A percentile compares a stretch with the other conserved stretches of the same genome.
These are phyloP conservation scores for Periconia macrospinosa DNA, from an alignment of 2,329 filamentous ascomycete species.

Conservation along the genomic window DNA sequence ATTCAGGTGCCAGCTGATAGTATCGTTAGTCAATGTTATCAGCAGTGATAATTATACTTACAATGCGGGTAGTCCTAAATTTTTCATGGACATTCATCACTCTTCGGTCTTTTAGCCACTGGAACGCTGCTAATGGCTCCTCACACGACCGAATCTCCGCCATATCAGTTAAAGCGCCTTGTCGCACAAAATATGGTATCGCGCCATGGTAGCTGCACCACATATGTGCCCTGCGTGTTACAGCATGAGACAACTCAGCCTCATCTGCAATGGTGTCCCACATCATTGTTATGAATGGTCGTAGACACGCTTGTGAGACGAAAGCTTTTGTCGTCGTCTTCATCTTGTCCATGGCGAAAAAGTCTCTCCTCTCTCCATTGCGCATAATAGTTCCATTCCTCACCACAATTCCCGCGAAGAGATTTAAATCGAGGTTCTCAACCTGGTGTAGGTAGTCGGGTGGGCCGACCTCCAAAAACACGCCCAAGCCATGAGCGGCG, in stretches of 20 bases:
- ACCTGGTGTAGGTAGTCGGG: slow-evolving; percentile 36
- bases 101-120: slow-evolving; percentile 41
- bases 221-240: slow-evolving; percentile 37
- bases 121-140: slow-evolving; percentile 41
- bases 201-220: slow-evolving; percentile 44
- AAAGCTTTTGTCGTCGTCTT: slow-evolving; percentile 41
- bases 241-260: slow-evolving; percentile 37
- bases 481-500: slow-evolving; percentile 33
- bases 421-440: slow-evolving; percentile 24
- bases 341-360: slow-evolving; percentile 45
- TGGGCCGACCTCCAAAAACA: slow-evolving; percentile 37
- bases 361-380: slow-evolving; percentile 40
- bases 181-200: slow-evolving; percentile 29
- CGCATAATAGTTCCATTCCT: slow-evolving; percentile 39
- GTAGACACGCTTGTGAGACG: slow-evolving; percentile 39
- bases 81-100: slow-evolving; percentile 42
- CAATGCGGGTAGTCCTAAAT: slow-evolving; percentile 31
- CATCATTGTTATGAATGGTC: slow-evolving; percentile 41
- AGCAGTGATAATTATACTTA: slow-evolving; percentile 13
- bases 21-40: background rate
- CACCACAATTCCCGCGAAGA: slow-evolving; percentile 35
- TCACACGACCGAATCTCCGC: slow-evolving; percentile 24
- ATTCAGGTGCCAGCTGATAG: slow-evolving; percentile 31
- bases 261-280: slow-evolving; percentile 43
- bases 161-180: slow-evolving; percentile 27